Conservation (phyloP, 129 eudicot genomes). For the Dittrichia graveolens region DNA sequence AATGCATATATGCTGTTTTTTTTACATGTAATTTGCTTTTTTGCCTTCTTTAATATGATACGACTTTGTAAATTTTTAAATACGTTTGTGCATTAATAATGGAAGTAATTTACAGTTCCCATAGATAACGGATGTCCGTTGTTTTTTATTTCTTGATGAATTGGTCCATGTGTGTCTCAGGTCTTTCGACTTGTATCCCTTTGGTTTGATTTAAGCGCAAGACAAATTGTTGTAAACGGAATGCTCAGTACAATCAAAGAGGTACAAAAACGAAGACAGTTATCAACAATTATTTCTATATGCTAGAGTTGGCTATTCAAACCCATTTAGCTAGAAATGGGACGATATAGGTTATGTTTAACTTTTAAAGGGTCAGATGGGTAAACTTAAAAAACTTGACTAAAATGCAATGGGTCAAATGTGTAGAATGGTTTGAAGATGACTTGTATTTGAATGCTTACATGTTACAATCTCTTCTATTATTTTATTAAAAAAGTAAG, state of each 20-base stretch:
- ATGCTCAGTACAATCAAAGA: conserved; percentile 81
- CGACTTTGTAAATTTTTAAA: not conserved
- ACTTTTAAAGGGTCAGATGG: not conserved
- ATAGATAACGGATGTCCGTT: not conserved
- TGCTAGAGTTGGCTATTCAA: conserved; percentile 2
- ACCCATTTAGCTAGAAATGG: not conserved
- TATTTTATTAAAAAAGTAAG: too few relatives aligned
- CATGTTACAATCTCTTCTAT: too few relatives aligned
- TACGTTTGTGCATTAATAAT: too few relatives aligned
- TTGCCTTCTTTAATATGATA: not conserved
- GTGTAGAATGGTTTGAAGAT: not conserved
- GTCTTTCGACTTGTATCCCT: conserved; percentile 96
- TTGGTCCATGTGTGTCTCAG: conserved; percentile 44
- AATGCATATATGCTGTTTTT: not conserved
- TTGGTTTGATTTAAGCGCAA: conserved; percentile 78
- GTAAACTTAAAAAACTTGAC: not conserved
- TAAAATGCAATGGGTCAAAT: not conserved
- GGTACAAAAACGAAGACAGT: conserved; percentile 43
- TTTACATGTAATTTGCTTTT: conserved; percentile 20
- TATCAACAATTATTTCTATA: conserved; percentile 1
- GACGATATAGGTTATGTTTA: not conserved
- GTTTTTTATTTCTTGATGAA: conserved; percentile 16
- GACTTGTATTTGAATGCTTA: not conserved
- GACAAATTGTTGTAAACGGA: conserved; percentile 66
- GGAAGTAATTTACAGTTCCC: too few relatives aligned